A percentile compares a stretch with the other conserved stretches of the same genome.
Evolutionary conservation across 2,329 filamentous ascomycete genomes (phyloP).

Genomic region (Penicillium rolfsii): DNA sequence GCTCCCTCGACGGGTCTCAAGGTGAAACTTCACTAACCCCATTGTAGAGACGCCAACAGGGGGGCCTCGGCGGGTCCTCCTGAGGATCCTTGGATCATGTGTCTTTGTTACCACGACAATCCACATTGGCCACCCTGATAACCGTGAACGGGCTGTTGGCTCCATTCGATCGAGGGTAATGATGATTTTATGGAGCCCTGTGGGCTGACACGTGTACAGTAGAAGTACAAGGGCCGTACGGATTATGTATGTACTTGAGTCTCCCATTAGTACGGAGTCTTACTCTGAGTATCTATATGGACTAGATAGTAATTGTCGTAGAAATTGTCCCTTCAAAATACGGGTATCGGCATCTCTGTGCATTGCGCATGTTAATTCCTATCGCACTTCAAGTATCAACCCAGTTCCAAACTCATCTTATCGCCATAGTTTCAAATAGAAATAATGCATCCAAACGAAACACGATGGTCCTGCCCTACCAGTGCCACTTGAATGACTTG

Average conservation of each 20-base stretch:
- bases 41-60: conserved; percentile 6
- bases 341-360: background rate
- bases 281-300: background rate
- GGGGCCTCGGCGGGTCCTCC: conserved; percentile 19
- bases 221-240: too few relatives aligned
- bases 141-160: background rate
- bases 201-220: background rate
- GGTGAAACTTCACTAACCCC: conserved; percentile 28
- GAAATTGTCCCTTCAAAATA: background rate
- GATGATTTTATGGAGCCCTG: background rate
- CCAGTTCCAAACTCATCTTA: background rate
- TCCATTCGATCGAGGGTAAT: background rate
- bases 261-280: background rate
- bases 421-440: too few relatives aligned
- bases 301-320: background rate
- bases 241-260: background rate
- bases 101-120: background rate
- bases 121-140: background rate
- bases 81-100: conserved; percentile 5
- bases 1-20: conserved; percentile 20
- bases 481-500: background rate
- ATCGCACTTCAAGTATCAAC: too few relatives aligned
- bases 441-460: too few relatives aligned
- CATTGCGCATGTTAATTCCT: background rate
- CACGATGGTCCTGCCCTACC: background rate